A percentile compares a stretch with the other conserved stretches of the same genome.
Conservation (phyloP, 163 green algal species). For the Chlorella variabilis region DNA sequence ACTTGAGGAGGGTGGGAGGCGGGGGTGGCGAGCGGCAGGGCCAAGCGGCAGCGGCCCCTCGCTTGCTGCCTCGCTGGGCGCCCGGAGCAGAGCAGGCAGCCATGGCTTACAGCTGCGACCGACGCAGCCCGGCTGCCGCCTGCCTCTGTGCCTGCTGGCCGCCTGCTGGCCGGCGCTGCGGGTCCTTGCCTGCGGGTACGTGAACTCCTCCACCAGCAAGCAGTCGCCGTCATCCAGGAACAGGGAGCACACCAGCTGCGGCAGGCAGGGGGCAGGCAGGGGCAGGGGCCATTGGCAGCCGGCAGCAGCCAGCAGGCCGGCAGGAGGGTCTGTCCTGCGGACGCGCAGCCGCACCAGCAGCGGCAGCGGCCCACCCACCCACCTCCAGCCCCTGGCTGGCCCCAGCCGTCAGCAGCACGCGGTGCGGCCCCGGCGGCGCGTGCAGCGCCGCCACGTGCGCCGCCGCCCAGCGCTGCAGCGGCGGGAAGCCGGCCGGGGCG, state of each 20-base stretch:
- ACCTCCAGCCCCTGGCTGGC: neutral
- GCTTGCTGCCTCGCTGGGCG: too few relatives aligned
- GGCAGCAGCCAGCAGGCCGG: neutral
- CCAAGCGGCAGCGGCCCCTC: too few relatives aligned
- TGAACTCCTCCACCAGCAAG: conserved; percentile 75
- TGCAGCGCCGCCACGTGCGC: conserved; percentile 55
- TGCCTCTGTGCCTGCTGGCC: neutral
- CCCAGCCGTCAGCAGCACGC: neutral
- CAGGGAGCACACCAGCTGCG: conserved; percentile 17
- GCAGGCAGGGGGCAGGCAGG: neutral
- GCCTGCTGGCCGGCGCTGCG: neutral
- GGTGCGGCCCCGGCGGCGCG: conserved; percentile 23
- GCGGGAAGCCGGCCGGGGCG: conserved; percentile 48
- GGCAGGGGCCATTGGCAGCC: too few relatives aligned
- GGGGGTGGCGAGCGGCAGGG: too few relatives aligned
- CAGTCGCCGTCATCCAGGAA: conserved; percentile 51
- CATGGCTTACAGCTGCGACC: too few relatives aligned
- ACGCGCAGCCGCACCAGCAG: too few relatives aligned
- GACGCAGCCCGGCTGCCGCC: too few relatives aligned
- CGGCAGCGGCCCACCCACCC: neutral
- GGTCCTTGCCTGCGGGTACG: conserved; percentile 55
- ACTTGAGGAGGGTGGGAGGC: too few relatives aligned
- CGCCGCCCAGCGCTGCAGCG: conserved; percentile 60
- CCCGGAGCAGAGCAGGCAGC: too few relatives aligned
- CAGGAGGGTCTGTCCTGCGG: too few relatives aligned